Base-by-base conservation (phyloP, 2,329 filamentous ascomycete genomes). In the Cercospora zeae-maydis region DNA sequence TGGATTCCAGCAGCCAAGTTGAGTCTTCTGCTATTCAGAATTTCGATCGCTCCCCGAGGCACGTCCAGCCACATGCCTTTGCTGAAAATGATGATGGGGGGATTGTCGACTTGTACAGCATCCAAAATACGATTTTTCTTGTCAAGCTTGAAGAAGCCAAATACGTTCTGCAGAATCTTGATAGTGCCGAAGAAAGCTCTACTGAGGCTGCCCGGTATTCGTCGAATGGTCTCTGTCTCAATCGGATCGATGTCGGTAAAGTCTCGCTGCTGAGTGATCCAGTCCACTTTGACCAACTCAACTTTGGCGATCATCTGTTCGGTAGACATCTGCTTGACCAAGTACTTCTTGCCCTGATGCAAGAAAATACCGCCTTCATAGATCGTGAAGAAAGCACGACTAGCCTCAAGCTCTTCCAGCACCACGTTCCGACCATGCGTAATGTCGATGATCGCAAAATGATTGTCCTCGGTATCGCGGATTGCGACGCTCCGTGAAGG, bases 41-140 rank as follows among this genome's bases (percentile, higher is more conserved):
- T 92, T 13, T 92, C 86, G 5, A 98, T 84, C 0, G 92, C 92
- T 0, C 76, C 76, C 65, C 87, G 88, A 0, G 95, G 93, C 2
- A 99, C 87, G 74, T 98, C 93, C 13, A 98, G 84, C 95, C 95
- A 99, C 86, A 97, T 91, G 39, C 93, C 95, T 74, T 95, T 96
- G 71, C 86, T 90, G 73, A 88, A 84, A 3, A 92, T 86, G 55
- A 95, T 86, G 57, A 98, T 91, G 0, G 95, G 92, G 2, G 93
- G 93, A 69, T 96, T 96, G 75, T 97, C 91, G 21, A 98, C 92
- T 63, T 93, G 86, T 0, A 98, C 89, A 2, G 93, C 93, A 74
- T 99, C 95, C 13, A 98, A 84, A 62, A 98, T 91, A 1, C 91
- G 87, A 1, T 89, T 86, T 69, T 87, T 88, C 73, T 88, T 89